phyloP scores from a whole-genome alignment of 1,284 basidiomycete species.

The Pascua guehoae region DNA sequence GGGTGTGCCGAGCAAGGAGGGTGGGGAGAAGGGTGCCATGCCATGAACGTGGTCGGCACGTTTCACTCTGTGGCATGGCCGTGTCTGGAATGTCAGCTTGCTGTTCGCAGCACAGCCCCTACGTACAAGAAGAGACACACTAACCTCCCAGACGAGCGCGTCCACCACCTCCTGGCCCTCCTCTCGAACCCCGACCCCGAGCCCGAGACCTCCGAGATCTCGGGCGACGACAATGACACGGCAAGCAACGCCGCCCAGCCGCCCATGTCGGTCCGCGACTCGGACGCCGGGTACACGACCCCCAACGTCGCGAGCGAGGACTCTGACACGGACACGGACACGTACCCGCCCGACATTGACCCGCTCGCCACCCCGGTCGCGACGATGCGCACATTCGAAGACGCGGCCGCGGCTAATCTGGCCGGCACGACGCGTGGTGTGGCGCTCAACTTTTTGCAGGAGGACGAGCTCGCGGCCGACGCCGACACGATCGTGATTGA shows the following conservation, averaged over 20 bases:
- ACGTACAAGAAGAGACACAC: neutral
- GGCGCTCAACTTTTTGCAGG: conserved; percentile 43
- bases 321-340: neutral
- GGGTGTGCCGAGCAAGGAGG: no score
- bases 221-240: neutral
- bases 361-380: conserved; percentile 11
- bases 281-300: neutral
- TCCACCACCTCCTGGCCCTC: conserved; percentile 36
- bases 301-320: neutral
- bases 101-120: neutral
- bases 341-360: neutral
- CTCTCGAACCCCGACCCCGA: conserved; percentile 12
- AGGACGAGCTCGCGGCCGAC: conserved; percentile 34
- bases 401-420: neutral
- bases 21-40: neutral
- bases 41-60: neutral
- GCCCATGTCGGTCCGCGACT: neutral
- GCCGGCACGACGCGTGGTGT: conserved; percentile 6
- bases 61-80: no score
- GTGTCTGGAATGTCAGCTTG: neutral
- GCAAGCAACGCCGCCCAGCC: neutral
- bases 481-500: conserved; percentile 18
- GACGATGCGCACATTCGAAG: conserved; percentile 5
- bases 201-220: conserved; percentile 6
- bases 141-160: conserved; percentile 31